Evolutionary conservation across 345 rosid genomes (phyloP), one percentile per base, ranked within the genome.

Genomic region (Erysimum cheiranthoides): DNA sequence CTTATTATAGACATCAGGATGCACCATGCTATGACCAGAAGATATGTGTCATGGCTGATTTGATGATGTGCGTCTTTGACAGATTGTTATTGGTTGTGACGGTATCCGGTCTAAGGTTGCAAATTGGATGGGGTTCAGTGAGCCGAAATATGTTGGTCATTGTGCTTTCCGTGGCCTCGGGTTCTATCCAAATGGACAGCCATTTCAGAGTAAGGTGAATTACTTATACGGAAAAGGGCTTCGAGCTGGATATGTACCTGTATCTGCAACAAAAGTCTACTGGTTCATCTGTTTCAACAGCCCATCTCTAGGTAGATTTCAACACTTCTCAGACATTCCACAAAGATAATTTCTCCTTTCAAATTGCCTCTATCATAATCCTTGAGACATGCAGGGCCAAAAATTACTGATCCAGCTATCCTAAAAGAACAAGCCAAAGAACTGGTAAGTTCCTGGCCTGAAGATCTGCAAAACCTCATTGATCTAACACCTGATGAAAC

Each of bases 261-360:
- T 92, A 47, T 94, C 97, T 25, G 47, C 86, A 0, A 85, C 92
- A 10, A 90, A 86, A 73, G 97, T 85, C 25, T 92, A 94, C 86
- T 94, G 96, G 97, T 94, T 94, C 72, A 83, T 94, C 83, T 90
- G 93, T 89, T 86, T 81, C 87, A 94, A 90, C 90, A 81, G 88
- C 73, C 85, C 87, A 61, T 85, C 92, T 45, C 84, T 90, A 84
- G 98, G 98, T 92, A 70, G 3, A 43, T 66, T 71, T 34, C 67
- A 56, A 45, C 30, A 31, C 11, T 42, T 40, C 2, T 45, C 43
- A 4, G n/a, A 12, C 12, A 38, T 6, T 16, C 35, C 42, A 43
- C 6, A 40, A 7, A 49, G 9, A 31, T 25, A 59, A 16, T 7
- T 52, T 38, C 14, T 16, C 39, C 10, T 4, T 43, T 4, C 25